phyloP scores from a whole-genome alignment of 1,284 basidiomycete genomes.

The Pseudozyma tsukubaensis region DNA sequence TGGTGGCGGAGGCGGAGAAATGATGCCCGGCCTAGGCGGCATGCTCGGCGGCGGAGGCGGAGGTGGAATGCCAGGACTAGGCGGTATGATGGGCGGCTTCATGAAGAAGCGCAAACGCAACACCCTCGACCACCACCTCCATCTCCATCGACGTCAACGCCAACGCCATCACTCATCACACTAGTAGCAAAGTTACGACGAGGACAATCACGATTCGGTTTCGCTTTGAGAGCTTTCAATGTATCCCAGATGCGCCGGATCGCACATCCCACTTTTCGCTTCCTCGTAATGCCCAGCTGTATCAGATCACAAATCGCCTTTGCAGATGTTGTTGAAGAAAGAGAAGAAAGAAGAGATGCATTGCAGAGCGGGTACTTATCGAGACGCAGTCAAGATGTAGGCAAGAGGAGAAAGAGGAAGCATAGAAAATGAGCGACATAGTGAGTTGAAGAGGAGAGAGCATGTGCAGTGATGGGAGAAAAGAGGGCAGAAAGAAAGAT shows the following conservation, averaged over 20 bases:
- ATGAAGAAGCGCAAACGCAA: slow-evolving; percentile 1
- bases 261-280: too few species aligned
- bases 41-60: slow-evolving; percentile 8
- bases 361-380: slow-evolving; percentile 20
- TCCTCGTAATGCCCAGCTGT: too few species aligned
- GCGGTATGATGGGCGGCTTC: background rate
- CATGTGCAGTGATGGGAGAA: slow-evolving; percentile 16
- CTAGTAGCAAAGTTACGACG: too few species aligned
- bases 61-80: background rate
- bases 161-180: too few species aligned
- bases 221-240: too few species aligned
- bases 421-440: slow-evolving; percentile 11
- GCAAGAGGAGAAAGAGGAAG: background rate
- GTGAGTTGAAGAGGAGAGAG: background rate
- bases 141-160: too few species aligned
- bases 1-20: too few species aligned
- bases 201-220: too few species aligned
- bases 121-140: too few species aligned
- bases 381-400: background rate
- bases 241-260: too few species aligned
- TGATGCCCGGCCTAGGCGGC: too few species aligned
- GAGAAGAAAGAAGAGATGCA: slow-evolving; percentile 12
- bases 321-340: background rate
- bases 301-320: too few species aligned
- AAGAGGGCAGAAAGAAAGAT: background rate